Evolutionary conservation across 78 protist species (phyloP).

Genomic region (Dictyostelium purpureum): DNA sequence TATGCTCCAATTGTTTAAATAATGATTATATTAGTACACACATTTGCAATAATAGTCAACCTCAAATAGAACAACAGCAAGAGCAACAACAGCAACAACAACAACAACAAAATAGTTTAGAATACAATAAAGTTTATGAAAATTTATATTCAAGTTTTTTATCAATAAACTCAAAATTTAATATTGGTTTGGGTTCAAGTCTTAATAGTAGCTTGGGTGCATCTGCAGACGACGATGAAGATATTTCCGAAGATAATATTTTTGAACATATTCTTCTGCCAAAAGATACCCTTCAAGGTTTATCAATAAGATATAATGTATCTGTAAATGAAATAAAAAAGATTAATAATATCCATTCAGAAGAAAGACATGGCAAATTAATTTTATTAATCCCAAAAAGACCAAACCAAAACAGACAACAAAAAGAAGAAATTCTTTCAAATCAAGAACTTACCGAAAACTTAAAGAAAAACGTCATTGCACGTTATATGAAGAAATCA

Average conservation of each 20-base stretch:
- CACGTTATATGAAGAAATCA: slow-evolving; percentile 22
- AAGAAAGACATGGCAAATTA: background rate
- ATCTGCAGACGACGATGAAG: background rate
- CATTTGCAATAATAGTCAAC: background rate
- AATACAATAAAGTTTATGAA: background rate
- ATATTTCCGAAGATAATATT: background rate
- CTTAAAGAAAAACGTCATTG: slow-evolving; percentile 13
- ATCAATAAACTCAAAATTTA: background rate
- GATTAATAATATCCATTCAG: slow-evolving; percentile 1
- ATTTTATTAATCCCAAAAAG: slow-evolving; percentile 44
- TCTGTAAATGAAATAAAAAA: slow-evolving; percentile 18
- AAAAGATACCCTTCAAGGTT: slow-evolving; percentile 45
- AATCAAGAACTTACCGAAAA: slow-evolving; percentile 18
- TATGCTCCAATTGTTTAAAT: background rate
- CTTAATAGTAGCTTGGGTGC: too few relatives aligned
- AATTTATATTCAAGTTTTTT: slow-evolving; percentile 7
- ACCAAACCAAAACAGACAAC: slow-evolving; percentile 24
- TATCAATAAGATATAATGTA: slow-evolving; percentile 21
- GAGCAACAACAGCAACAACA: background rate
- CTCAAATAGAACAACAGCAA: background rate
- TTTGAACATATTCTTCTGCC: slow-evolving; percentile 23
- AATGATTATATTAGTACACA: background rate
- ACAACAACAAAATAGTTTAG: background rate
- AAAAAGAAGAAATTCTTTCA: background rate
- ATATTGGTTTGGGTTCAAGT: background rate